Conservation (phyloP, 2,329 filamentous ascomycete species). For the Periconia sp. region DNA sequence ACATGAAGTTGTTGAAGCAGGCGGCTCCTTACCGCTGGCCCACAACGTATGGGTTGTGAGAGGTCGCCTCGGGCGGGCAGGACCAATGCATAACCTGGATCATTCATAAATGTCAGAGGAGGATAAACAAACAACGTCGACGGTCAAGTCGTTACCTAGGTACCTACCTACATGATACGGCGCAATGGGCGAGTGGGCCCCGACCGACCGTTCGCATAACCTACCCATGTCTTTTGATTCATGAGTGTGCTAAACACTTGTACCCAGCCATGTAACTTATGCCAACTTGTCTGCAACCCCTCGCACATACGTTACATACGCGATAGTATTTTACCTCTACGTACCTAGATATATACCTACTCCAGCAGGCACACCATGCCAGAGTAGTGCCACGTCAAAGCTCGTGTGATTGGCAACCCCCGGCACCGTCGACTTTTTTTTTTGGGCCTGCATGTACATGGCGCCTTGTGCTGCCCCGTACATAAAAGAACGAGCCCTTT, state of each 20-base stretch:
- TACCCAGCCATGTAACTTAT: no score
- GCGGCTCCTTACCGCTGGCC: constrained; percentile 7
- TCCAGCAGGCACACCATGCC: neutral
- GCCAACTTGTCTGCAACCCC: no score
- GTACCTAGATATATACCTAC: constrained; percentile 3
- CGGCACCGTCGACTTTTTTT: constrained; percentile 8
- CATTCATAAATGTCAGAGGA: constrained; percentile 12
- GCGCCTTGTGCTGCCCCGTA: constrained; percentile 25
- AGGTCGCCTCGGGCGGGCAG: constrained; percentile 26
- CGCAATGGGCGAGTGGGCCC: neutral
- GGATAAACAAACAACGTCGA: no score
- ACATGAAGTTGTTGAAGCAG: neutral
- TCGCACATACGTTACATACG: neutral
- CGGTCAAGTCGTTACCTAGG: no score
- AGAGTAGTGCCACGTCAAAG: constrained; percentile 19
- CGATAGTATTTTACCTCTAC: no score
- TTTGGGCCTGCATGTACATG: constrained; percentile 15
- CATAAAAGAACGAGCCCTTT: constrained; percentile 26
- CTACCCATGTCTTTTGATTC: neutral
- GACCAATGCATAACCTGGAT: constrained; percentile 16
- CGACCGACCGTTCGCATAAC: constrained; percentile 1
- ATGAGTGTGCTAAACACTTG: no score
- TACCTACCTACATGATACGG: no score
- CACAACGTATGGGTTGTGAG: constrained; percentile 8
- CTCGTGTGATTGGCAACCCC: constrained; percentile 10